Evolutionary conservation across 768 basidiomycete species (phyloP).

Genomic region (Mycena vulgaris): DNA sequence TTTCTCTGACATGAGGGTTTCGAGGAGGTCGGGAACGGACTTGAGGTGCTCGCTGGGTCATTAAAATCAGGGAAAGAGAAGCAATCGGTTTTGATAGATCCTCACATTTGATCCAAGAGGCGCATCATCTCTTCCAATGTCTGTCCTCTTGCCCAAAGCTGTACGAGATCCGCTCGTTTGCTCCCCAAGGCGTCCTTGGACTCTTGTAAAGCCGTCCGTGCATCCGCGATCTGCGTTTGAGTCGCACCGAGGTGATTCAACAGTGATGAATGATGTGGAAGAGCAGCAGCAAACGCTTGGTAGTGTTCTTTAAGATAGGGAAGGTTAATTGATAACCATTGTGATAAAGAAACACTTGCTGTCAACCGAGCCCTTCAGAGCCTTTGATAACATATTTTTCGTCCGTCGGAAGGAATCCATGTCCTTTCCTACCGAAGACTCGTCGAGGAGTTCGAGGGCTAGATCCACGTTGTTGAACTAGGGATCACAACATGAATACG

Average conservation of each 20-base stretch:
- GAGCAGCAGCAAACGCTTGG: constrained; percentile 93
- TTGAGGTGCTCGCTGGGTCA: constrained; percentile 86
- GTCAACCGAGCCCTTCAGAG: constrained; percentile 91
- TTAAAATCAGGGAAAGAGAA: constrained; percentile 40
- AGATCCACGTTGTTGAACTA: constrained; percentile 96
- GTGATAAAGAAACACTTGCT: constrained; percentile 63
- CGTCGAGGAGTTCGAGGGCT: constrained; percentile 90
- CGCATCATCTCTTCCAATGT: constrained; percentile 96
- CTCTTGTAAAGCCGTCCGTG: constrained; percentile 81
- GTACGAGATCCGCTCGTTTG: constrained; percentile 91
- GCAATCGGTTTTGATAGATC: constrained; percentile 27
- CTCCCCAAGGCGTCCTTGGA: constrained; percentile 84
- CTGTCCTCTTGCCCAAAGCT: constrained; percentile 91
- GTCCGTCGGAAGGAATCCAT: constrained; percentile 84
- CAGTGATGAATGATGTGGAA: constrained; percentile 91
- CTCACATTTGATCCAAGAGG: constrained; percentile 95
- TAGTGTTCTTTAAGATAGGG: constrained; percentile 78
- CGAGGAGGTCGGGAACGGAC: constrained; percentile 91
- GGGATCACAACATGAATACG: constrained; percentile 26
- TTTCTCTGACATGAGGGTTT: constrained; percentile 97
- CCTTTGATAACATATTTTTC: constrained; percentile 82
- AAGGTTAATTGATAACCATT: background rate
- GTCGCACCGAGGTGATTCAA: constrained; percentile 79
- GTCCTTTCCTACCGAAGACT: constrained; percentile 79
- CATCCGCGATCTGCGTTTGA: constrained; percentile 81